Evolutionary conservation across 1,139 yeast species (phyloP).

Genomic region (Wickerhamomyces sp.): DNA sequence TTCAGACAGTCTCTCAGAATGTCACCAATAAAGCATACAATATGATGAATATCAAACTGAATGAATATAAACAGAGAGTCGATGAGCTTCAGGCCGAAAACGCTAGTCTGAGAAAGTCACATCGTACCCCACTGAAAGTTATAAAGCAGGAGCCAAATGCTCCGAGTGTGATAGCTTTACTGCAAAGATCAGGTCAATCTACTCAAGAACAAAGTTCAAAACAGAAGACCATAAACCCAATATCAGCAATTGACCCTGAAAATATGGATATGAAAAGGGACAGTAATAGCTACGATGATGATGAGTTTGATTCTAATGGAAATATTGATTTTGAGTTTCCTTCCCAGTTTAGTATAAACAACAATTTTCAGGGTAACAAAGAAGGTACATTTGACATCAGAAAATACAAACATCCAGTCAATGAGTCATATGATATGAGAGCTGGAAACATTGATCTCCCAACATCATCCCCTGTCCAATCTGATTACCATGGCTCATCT

Average conservation of each 20-base stretch:
- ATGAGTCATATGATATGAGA: slow-evolving; percentile 8
- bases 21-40: slow-evolving; percentile 3
- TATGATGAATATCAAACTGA: slow-evolving; percentile 4
- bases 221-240: too few species aligned
- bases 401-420: slow-evolving; percentile 1
- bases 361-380: slow-evolving; percentile 1
- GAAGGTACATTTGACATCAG: slow-evolving; percentile 7
- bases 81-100: neutral
- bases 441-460: slow-evolving; percentile 6
- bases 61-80: slow-evolving; percentile 1
- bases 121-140: slow-evolving; percentile 1
- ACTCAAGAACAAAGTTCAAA: neutral
- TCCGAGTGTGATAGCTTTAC: slow-evolving; percentile 14
- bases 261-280: neutral
- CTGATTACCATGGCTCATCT: neutral
- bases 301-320: neutral
- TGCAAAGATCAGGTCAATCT: slow-evolving; percentile 13
- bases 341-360: neutral
- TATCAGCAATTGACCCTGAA: neutral
- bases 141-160: slow-evolving; percentile 1
- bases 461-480: slow-evolving; percentile 8
- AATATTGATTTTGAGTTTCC: slow-evolving; percentile 1
- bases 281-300: slow-evolving; percentile 5
- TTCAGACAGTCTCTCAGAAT: neutral
- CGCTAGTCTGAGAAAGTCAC: neutral